phyloP scores from a whole-genome alignment of 768 basidiomycete species.

The Butyriboletus loyo region DNA sequence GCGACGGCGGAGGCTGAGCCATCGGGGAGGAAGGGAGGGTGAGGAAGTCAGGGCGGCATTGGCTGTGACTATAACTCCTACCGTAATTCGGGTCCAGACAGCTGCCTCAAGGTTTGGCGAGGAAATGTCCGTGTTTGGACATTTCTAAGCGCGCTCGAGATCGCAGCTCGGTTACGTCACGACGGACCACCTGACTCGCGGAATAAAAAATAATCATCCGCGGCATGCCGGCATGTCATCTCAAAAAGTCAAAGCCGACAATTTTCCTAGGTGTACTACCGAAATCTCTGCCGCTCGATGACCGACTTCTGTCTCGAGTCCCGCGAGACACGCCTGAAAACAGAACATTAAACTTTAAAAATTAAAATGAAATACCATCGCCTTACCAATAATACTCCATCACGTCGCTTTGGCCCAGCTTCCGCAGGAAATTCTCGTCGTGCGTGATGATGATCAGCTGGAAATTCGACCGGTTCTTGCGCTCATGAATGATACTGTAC shows the following conservation, averaged over 20 bases:
- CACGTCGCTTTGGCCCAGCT: constrained; percentile 86
- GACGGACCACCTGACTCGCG: constrained; percentile 7
- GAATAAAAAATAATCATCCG: constrained; percentile 1
- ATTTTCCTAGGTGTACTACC: no score
- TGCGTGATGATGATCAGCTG: constrained; percentile 97
- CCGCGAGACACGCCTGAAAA: constrained; percentile 73
- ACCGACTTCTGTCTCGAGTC: constrained; percentile 73
- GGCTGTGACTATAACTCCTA: background rate
- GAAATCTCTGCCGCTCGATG: constrained; percentile 67
- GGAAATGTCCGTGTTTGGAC: background rate
- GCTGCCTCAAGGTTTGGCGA: constrained; percentile 10
- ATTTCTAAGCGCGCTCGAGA: constrained; percentile 9
- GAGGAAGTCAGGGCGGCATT: background rate
- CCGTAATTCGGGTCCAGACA: constrained; percentile 1
- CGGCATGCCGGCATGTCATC: constrained; percentile 9
- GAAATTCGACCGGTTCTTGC: constrained; percentile 86
- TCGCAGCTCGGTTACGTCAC: constrained; percentile 12
- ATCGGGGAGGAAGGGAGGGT: constrained; percentile 5
- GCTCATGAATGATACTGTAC: constrained; percentile 89
- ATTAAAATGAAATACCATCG: background rate
- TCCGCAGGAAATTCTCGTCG: constrained; percentile 91
- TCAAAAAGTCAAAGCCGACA: no score
- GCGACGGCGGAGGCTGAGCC: constrained; percentile 30
- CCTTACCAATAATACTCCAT: constrained; percentile 90
- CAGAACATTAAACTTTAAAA: background rate